Evolutionary conservation across 495 filamentous ascomycete species (phyloP), one percentile per base, ranked within the genome.

Genomic region (Aspergillus mulundensis): DNA sequence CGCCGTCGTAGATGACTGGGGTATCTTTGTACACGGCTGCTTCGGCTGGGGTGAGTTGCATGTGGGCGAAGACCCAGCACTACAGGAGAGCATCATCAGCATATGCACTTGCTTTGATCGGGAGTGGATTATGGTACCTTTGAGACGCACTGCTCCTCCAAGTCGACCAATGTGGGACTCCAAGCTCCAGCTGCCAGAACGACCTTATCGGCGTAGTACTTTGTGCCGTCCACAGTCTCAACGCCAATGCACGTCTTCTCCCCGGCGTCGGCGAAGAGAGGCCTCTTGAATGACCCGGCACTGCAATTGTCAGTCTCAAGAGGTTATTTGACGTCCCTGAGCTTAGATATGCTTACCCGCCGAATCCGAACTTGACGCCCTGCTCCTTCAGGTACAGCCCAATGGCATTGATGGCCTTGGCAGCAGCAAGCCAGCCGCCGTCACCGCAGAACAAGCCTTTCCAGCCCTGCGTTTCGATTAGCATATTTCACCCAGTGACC

Each of bases 1-100:
- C 75, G 21, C 72, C 70, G 43, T 79, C 75, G 55, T 75, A 81
- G 5, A 81, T 61, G 0, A 82, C 77, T 1, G 78, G 77, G 1
- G 75, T 59, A 48, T 76, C 62, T 45, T 70, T 75, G 59, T 76
- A 81, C 2, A 69, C n/a, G 15, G 64, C 55, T 0, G 66, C 61
- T 58, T 81, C 80, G 20, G 72, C 59, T 0, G 67, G 56, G 4
- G 66, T 75, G 56, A 81, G 67, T 45, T 70, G 57, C 36, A 81
- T 76, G 47, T 81, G 79, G 12, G 69, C 76, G 0, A 59, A 40
- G 11, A 50, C 48, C 48, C 48, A 50, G 48, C 25, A 28, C 25
- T 28, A 8, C 32, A 16, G 23, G 24, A 12, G 25, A 8, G 25
- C n/a, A n/a, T n/a, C n/a, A 28, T 28, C 25, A 28, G 25, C 8